Evolutionary conservation across 176 grass and related monocot species (phyloP), one percentile per base, ranked within the genome.

Genomic region (Triticum turgidum): DNA sequence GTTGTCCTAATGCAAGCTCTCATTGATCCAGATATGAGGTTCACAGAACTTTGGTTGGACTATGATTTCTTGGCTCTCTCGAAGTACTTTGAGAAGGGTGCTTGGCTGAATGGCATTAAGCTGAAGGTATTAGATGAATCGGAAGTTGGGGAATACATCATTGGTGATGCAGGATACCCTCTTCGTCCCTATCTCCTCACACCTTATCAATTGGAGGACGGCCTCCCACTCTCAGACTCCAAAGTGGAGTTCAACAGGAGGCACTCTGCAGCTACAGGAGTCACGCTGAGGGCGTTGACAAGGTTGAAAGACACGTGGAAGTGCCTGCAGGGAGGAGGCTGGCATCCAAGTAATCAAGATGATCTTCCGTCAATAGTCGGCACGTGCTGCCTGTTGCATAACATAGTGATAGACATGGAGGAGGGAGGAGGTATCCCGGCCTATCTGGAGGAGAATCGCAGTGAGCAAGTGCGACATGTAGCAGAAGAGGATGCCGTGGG

Each of bases 1-100:
- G 21, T 87, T 76, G 89, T 89, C 87, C 49, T 92, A 13, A 80
- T 91, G 84, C 92, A 94, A 77, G 92, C 89, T 10, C 54, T 94
- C 52, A 20, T 91, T 0, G 84, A 85, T 70, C 58, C 66, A 18
- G 69, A 91, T 14, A 29, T 29, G 10, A 65, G 62, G 11, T 65
- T 65, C 62, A 65, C 24, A 65, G 22, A 29, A 3, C 9, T 65
- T 29, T 65, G 62, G 4, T 65, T 35, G 34, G 34, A 5, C 34
- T 35, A 35, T 35, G 34, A 35, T 35, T 35, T 35, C 34, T 35
- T 35, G 34, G 34, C 34, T 35, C 34, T 35, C 34, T 35, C 34
- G 34, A 35, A 35, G 34, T 35, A 5, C 34, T 35, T 35, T 35
- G 25, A 65, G 10, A 65, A 66, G 3, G 24, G 25, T 65, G 24